Percentiles rank a stretch among this genome's conserved stretches.
Evolutionary conservation across 2,329 filamentous ascomycete species (phyloP).

Genomic region (Knufia fluminis): DNA sequence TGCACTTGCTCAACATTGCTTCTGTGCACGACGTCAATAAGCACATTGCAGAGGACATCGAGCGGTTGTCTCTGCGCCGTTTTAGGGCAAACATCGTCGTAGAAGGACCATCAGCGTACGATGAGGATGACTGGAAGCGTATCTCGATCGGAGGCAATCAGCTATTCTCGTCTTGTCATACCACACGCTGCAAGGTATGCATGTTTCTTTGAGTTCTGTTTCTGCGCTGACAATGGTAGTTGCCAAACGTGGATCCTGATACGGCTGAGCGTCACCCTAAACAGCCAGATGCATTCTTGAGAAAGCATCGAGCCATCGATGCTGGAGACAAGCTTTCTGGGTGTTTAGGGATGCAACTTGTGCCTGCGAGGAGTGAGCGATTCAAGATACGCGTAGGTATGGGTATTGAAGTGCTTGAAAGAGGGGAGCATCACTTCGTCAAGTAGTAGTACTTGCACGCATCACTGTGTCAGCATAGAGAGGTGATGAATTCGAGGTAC

Average conservation of each 20-base stretch:
- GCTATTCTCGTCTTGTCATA: conserved; percentile 18
- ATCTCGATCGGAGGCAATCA: conserved; percentile 33
- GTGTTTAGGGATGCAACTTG: conserved; percentile 15
- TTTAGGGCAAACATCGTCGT: conserved; percentile 52
- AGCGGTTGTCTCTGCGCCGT: conserved; percentile 29
- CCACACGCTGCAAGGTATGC: conserved; percentile 1
- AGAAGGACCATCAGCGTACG: conserved; percentile 43
- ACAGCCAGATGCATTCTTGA: conserved; percentile 43
- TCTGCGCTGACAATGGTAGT: conserved; percentile 42
- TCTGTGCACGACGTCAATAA: conserved; percentile 44
- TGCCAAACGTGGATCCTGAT: conserved; percentile 51
- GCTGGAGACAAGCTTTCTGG: conserved; percentile 30
- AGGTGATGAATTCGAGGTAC: too few relatives aligned
- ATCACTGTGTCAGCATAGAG: too few relatives aligned
- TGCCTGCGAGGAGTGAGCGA: conserved; percentile 24
- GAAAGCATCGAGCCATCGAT: conserved; percentile 43
- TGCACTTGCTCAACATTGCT: conserved; percentile 47
- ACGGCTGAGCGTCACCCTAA: conserved; percentile 40
- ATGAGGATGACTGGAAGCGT: conserved; percentile 50
- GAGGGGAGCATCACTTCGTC: conserved; percentile 36
- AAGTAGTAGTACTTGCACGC: conserved; percentile 26
- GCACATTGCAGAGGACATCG: conserved; percentile 34
- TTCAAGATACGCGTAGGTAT: conserved; percentile 30
- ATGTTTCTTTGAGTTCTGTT: conserved; percentile 20
- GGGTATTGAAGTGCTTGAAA: conserved; percentile 32